Percentiles rank a stretch among this genome's conserved stretches.
Evolutionary conservation across 768 basidiomycete genomes (phyloP).

Genomic region (Lactarius trivialis): DNA sequence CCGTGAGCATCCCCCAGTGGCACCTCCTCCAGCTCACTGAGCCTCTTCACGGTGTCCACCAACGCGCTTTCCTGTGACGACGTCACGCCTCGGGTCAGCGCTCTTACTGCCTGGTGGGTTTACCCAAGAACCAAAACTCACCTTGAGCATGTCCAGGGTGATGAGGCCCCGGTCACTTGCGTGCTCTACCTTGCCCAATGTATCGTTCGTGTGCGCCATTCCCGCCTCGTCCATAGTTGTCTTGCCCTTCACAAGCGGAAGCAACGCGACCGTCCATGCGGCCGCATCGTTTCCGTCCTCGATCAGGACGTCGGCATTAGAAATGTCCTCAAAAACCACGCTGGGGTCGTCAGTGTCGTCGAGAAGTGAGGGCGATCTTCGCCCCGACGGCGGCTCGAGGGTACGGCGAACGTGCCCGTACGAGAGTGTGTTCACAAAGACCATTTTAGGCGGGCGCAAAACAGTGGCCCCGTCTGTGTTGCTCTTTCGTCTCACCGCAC

Average conservation of each 20-base stretch:
- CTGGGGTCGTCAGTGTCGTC: not conserved
- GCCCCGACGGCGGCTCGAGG: conserved; percentile 1
- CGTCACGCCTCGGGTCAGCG: not conserved
- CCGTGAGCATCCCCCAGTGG: conserved; percentile 5
- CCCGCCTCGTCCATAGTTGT: not conserved
- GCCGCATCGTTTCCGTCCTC: conserved; percentile 3
- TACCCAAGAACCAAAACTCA: not conserved
- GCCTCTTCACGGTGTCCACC: conserved; percentile 14
- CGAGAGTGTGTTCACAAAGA: not conserved
- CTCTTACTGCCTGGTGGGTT: not conserved
- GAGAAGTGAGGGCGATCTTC: not conserved
- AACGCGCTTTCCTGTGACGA: conserved; percentile 12
- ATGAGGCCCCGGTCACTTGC: not conserved
- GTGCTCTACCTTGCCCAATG: conserved; percentile 3
- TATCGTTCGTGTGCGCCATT: not conserved
- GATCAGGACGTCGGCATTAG: not conserved
- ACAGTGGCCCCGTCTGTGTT: too few relatives aligned
- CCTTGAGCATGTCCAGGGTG: conserved; percentile 6
- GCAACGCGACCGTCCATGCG: conserved; percentile 10
- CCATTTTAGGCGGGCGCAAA: not conserved
- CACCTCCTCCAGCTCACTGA: conserved; percentile 6
- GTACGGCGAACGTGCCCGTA: not conserved
- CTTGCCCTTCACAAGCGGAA: conserved; percentile 17
- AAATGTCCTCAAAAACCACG: not conserved
- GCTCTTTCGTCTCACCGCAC: not conserved